A percentile compares a stretch with the other conserved stretches of the same genome.
These are phyloP conservation scores for Antrodiella citrinella DNA, from an alignment of 768 basidiomycete genomes.

Conservation along the genomic window DNA sequence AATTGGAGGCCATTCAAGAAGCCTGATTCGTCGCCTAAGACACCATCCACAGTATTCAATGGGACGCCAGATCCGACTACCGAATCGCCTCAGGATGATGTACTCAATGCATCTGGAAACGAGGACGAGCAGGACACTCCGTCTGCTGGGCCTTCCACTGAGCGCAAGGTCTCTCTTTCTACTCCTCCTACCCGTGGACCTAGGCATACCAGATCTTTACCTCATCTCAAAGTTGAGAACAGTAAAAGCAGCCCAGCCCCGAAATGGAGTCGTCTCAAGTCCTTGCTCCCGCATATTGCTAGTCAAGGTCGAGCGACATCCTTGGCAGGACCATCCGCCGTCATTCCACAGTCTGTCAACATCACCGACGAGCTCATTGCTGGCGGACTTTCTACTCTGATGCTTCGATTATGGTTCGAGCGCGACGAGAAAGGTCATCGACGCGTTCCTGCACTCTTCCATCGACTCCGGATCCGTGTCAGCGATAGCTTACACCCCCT, in stretches of 20 bases:
- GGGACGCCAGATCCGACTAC: neutral
- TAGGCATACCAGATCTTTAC: slow-evolving; percentile 1
- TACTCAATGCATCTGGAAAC: slow-evolving; percentile 1
- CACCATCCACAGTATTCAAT: slow-evolving; percentile 9
- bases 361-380: slow-evolving; percentile 78
- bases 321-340: slow-evolving; percentile 36
- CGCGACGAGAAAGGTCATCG: slow-evolving; percentile 78
- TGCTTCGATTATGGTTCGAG: slow-evolving; percentile 80
- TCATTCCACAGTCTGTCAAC: slow-evolving; percentile 51
- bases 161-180: neutral
- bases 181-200: neutral
- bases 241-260: slow-evolving; percentile 17
- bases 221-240: slow-evolving; percentile 9
- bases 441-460: slow-evolving; percentile 72
- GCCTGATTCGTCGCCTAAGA: slow-evolving; percentile 23
- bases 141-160: neutral
- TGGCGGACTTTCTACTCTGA: slow-evolving; percentile 70
- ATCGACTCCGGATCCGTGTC: slow-evolving; percentile 75
- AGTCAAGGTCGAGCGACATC: slow-evolving; percentile 25
- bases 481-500: slow-evolving; percentile 82
- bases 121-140: slow-evolving; percentile 6
- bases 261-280: slow-evolving; percentile 60
- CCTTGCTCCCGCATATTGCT: slow-evolving; percentile 52
- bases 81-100: neutral
- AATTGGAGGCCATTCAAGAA: slow-evolving; percentile 47